Conservation (phyloP, 2,329 filamentous ascomycete genomes). For the Aureobasidium sp. region DNA sequence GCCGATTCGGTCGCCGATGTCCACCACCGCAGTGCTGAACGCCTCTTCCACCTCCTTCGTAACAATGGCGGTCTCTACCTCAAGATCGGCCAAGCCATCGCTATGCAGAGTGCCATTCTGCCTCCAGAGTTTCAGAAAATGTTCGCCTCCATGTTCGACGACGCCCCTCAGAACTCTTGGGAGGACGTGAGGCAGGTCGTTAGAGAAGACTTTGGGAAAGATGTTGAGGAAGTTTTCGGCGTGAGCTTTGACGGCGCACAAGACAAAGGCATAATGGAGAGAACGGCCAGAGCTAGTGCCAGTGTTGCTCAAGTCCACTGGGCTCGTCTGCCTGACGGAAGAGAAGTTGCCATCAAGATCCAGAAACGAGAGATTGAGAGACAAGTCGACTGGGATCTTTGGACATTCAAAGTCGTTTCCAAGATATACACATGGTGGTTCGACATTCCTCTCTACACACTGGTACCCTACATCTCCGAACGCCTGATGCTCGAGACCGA, state of each 20-base stretch:
- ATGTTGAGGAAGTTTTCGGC: conserved; percentile 85
- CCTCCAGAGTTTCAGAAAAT: conserved; percentile 93
- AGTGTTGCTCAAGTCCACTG: conserved; percentile 97
- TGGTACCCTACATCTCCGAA: conserved; percentile 90
- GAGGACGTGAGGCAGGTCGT: conserved; percentile 78
- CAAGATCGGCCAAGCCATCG: conserved; percentile 97
- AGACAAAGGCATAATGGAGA: conserved; percentile 59
- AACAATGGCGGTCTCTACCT: conserved; percentile 89
- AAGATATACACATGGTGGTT: conserved; percentile 81
- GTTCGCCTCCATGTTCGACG: conserved; percentile 96
- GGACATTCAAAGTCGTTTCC: conserved; percentile 85
- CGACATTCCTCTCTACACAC: conserved; percentile 81
- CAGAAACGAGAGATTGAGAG: conserved; percentile 91
- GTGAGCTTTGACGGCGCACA: conserved; percentile 62
- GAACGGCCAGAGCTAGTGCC: conserved; percentile 68
- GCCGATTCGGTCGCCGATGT: conserved; percentile 69
- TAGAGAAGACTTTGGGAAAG: conserved; percentile 74
- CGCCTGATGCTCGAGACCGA: conserved; percentile 90
- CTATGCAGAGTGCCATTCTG: conserved; percentile 92
- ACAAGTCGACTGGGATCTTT: conserved; percentile 91
- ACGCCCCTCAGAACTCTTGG: conserved; percentile 91
- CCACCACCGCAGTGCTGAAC: conserved; percentile 75
- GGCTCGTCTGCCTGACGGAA: conserved; percentile 76
- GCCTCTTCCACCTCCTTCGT: conserved; percentile 72
- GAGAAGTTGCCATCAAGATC: conserved; percentile 91